Conservation (phyloP, 306 rosid genomes). For the Cucurbita moschata region DNA sequence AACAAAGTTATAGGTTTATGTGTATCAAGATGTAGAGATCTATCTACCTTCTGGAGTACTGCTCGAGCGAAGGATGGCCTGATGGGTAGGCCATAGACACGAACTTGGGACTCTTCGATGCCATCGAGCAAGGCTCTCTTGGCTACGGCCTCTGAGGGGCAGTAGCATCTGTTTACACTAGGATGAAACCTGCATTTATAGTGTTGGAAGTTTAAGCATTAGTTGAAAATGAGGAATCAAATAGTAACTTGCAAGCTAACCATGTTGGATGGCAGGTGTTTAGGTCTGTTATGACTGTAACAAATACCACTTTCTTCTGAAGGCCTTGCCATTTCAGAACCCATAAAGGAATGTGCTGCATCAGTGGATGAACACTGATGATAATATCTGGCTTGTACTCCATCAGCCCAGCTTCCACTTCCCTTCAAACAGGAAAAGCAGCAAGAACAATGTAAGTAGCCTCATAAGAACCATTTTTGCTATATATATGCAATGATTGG, state of each 20-base stretch:
- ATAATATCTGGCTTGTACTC: constrained; percentile 88
- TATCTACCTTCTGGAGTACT: constrained; percentile 50
- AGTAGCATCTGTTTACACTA: constrained; percentile 84
- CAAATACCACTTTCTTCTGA: constrained; percentile 79
- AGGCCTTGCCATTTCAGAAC: constrained; percentile 98
- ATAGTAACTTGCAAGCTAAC: constrained; percentile 20
- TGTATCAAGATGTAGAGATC: not conserved
- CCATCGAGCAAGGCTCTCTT: constrained; percentile 66
- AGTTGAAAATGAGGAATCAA: not conserved
- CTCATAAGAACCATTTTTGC: not conserved
- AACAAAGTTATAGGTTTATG: not conserved
- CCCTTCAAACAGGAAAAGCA: constrained; percentile 33
- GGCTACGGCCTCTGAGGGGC: constrained; percentile 79
- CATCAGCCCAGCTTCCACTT: constrained; percentile 95
- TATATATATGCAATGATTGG: not conserved
- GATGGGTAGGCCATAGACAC: constrained; percentile 75
- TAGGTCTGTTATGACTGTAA: constrained; percentile 83
- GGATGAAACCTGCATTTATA: constrained; percentile 73
- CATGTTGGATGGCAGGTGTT: constrained; percentile 89
- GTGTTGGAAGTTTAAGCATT: constrained; percentile 1
- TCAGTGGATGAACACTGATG: constrained; percentile 92
- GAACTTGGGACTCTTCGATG: constrained; percentile 59
- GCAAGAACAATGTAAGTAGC: not conserved
- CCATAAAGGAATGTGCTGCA: constrained; percentile 98
- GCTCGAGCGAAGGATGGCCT: constrained; percentile 93